Conservation (phyloP, 805 yeast genomes). For the Yamadazyma philogaea region DNA sequence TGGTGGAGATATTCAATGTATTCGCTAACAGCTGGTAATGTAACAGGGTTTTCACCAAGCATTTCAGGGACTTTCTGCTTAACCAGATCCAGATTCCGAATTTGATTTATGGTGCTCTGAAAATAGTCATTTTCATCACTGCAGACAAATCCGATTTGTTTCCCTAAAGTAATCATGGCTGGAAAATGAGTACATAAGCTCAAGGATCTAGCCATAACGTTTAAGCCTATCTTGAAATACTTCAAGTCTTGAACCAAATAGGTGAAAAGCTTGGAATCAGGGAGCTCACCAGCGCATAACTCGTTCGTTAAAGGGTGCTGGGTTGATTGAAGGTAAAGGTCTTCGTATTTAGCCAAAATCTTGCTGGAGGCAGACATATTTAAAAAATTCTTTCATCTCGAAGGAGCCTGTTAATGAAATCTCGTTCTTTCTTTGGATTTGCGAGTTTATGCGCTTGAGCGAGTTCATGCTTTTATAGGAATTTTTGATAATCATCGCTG, state of each 20-base stretch:
- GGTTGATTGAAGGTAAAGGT: constrained; percentile 26
- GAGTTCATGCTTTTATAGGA: background rate
- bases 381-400: background rate
- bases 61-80: constrained; percentile 20
- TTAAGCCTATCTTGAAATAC: constrained; percentile 43
- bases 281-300: constrained; percentile 44
- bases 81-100: constrained; percentile 18
- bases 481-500: background rate
- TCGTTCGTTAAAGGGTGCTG: constrained; percentile 43
- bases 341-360: constrained; percentile 14
- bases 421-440: background rate
- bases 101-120: constrained; percentile 22
- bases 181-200: constrained; percentile 39
- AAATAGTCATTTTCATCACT: constrained; percentile 50
- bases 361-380: background rate
- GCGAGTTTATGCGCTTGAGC: constrained; percentile 6
- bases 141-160: constrained; percentile 50
- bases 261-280: constrained; percentile 39
- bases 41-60: constrained; percentile 15
- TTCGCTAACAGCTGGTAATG: constrained; percentile 32
- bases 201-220: constrained; percentile 43
- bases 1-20: constrained; percentile 36
- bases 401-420: too few species aligned
- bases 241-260: constrained; percentile 50
- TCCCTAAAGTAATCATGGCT: constrained; percentile 40